These are phyloP conservation scores for Hypoxylon sp. DNA, from an alignment of 2,329 filamentous ascomycete species.

Conservation along the genomic window DNA sequence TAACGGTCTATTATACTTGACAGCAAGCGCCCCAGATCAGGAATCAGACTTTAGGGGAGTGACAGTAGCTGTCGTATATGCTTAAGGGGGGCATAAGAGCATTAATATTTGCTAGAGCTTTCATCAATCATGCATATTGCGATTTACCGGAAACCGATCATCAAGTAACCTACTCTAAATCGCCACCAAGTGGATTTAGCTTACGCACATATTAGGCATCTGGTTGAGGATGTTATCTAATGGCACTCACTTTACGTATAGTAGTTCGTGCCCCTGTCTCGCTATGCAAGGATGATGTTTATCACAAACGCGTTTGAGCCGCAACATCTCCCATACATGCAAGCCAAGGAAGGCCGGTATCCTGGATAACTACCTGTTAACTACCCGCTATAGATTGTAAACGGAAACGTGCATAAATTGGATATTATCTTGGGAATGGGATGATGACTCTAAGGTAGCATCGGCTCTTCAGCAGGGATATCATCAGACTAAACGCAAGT, in stretches of 20 bases:
- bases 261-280: no score
- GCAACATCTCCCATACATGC: background rate
- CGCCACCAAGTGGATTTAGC: background rate
- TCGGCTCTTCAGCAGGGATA: background rate
- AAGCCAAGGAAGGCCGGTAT: background rate
- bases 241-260: background rate
- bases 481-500: background rate
- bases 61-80: slow-evolving; percentile 9
- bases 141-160: slow-evolving; percentile 5
- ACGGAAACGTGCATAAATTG: background rate
- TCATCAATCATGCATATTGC: slow-evolving; percentile 3
- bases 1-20: slow-evolving; percentile 10
- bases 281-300: no score
- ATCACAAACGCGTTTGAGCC: background rate
- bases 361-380: background rate
- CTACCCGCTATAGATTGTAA: background rate
- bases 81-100: background rate
- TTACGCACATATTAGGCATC: background rate
- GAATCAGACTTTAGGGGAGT: slow-evolving; percentile 10
- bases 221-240: background rate
- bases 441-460: slow-evolving; percentile 2
- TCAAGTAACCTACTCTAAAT: slow-evolving; percentile 9
- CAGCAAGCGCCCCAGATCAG: slow-evolving; percentile 6
- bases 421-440: background rate
- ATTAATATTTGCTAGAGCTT: background rate